These are phyloP conservation scores for Candida montana DNA, from an alignment of 805 yeast genomes.

Conservation along the genomic window DNA sequence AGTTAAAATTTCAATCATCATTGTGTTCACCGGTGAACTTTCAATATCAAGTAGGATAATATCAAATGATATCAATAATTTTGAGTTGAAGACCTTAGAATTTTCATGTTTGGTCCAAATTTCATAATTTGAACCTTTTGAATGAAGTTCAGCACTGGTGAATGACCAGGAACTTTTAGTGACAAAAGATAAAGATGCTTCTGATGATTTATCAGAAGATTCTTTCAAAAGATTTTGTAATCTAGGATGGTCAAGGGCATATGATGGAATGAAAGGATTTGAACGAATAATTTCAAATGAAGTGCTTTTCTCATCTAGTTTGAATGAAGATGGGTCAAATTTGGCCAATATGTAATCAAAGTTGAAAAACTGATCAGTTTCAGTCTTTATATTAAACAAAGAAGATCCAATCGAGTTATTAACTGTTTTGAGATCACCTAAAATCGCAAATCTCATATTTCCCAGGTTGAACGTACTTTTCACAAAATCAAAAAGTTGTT, in stretches of 20 bases:
- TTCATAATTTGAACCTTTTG: slow-evolving; percentile 34
- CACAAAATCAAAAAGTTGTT: slow-evolving; percentile 31
- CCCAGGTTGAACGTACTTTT: slow-evolving; percentile 20
- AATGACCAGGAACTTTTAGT: slow-evolving; percentile 26
- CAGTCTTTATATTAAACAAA: not conserved
- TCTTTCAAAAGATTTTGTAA: slow-evolving; percentile 23
- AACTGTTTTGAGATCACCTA: slow-evolving; percentile 24
- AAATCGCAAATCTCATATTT: slow-evolving; percentile 32
- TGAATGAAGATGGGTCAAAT: slow-evolving; percentile 4
- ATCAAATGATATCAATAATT: slow-evolving; percentile 41
- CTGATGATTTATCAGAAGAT: slow-evolving; percentile 23
- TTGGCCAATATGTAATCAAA: slow-evolving; percentile 32
- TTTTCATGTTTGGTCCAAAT: slow-evolving; percentile 46
- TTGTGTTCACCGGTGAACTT: slow-evolving; percentile 34
- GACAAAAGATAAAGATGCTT: slow-evolving; percentile 29
- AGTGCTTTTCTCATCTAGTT: not conserved
- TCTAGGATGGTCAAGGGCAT: slow-evolving; percentile 25
- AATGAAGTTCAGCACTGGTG: slow-evolving; percentile 33
- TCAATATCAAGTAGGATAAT: slow-evolving; percentile 28
- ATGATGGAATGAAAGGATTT: slow-evolving; percentile 33
- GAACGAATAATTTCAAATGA: slow-evolving; percentile 12
- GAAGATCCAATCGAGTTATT: not conserved
- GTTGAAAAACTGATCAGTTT: slow-evolving; percentile 38
- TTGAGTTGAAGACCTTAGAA: slow-evolving; percentile 25
- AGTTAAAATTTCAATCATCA: slow-evolving; percentile 49